phyloP scores from a whole-genome alignment of 2,329 filamentous ascomycete species.

The Trichoderma semiorbis region DNA sequence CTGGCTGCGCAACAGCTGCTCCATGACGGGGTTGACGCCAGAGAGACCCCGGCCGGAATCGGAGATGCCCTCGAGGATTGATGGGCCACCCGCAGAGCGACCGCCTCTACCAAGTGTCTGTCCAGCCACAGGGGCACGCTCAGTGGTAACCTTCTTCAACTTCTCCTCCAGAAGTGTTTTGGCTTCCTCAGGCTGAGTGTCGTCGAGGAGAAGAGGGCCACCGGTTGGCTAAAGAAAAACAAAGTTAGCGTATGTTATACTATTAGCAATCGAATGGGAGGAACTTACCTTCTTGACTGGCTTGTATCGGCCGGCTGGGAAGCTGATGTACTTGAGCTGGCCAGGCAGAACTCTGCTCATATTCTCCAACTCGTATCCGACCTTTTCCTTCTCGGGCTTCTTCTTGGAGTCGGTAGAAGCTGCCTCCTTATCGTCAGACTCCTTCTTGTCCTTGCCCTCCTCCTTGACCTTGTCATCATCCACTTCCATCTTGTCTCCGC shows the following conservation, averaged over 20 bases:
- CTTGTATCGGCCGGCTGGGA: conserved; percentile 85
- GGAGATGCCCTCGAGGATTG: conserved; percentile 36
- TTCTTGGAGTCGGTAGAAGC: conserved; percentile 67
- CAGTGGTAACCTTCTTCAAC: conserved; percentile 72
- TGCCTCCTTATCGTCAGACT: conserved; percentile 62
- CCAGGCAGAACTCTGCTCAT: conserved; percentile 91
- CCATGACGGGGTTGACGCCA: conserved; percentile 36
- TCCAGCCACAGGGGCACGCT: conserved; percentile 58
- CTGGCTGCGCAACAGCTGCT: conserved; percentile 42
- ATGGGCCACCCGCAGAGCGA: conserved; percentile 33
- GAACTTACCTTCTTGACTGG: conserved; percentile 76
- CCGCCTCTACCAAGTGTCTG: conserved; percentile 29
- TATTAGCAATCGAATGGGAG: not conserved
- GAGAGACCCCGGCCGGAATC: conserved; percentile 31
- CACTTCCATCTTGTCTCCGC: conserved; percentile 83
- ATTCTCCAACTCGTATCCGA: conserved; percentile 93
- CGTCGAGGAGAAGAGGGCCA: conserved; percentile 85
- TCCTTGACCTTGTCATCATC: conserved; percentile 63
- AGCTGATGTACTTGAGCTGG: conserved; percentile 94
- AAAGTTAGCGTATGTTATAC: conserved; percentile 24
- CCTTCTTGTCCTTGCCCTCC: conserved; percentile 49
- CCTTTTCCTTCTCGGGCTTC: conserved; percentile 92
- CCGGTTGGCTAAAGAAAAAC: conserved; percentile 71
- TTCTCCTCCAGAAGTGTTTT: conserved; percentile 87
- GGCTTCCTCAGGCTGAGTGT: conserved; percentile 73